Base-by-base conservation (phyloP, 306 rosid species). In the Vachellia collinsii region DNA sequence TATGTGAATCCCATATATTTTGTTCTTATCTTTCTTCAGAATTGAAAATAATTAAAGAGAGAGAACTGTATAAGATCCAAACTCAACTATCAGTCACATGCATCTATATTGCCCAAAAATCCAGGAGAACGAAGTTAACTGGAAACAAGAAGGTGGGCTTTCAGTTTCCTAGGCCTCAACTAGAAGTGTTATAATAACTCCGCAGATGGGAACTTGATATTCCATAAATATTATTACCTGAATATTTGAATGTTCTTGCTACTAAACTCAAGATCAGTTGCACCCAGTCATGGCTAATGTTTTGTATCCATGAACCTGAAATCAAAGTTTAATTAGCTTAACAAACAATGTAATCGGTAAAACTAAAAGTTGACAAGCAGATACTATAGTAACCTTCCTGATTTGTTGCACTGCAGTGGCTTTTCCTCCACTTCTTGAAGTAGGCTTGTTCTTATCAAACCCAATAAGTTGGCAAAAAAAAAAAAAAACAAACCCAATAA, bases 381-480 rank as follows among this genome's bases (percentile, higher is more conserved):
- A 29, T 75, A 53, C 22, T 51, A 64, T 72, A 64, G 87, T 78
- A 69, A 90, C 99, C 99, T 90, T 90, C 82, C 92, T 90, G 56
- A 95, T 86, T 74, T 88, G 90, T 79, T 89, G 85, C 29, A 95
- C 99, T 6, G 99, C 98, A 44, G 87, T 85, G 56, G 98, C 97
- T 86, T 95, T 95, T 48, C 99, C 99, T 63, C 98, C 94, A 72
- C 97, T 93, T 80, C 93, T 90, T 79, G 99, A 95, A 83, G 98
- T 95, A 54, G 92, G 92, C 61, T 95, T 97, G 13, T 85, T 90
- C 80, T 79, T 79, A 76, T 95, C 99, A 44, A 95, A 95, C 22
- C 99, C 98, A 54, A 90, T 10, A 88, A 93, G n/a, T n/a, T n/a
- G n/a, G n/a, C n/a, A n/a, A n/a, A n/a, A n/a, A n/a, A n/a, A n/a